Base-by-base conservation (phyloP, 2,329 filamentous ascomycete species). In the Fusarium nurragi region DNA sequence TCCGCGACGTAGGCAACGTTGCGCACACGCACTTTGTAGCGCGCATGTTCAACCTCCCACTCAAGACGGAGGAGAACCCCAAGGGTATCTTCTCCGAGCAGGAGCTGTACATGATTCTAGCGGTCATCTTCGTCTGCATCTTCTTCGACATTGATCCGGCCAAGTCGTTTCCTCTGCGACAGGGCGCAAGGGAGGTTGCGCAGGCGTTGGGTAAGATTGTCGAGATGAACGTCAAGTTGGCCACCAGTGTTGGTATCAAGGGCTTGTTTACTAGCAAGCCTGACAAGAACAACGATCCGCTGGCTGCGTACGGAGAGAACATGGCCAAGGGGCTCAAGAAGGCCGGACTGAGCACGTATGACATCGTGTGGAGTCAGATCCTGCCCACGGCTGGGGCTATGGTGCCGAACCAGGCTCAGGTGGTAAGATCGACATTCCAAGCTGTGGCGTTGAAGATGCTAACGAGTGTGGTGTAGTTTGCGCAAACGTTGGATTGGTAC, bases 401-500 rank as follows among this genome's bases (percentile, higher is more conserved):
- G 75, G 87, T 91, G 9, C 88, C 91, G 2, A 91, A 87, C 69
- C 89, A 93, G 73, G 88, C 86, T 3, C 86, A 91, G 71, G 81
- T 90, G 69, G 84, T 88, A 76, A 76, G 83, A 79, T 13, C 6
- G 28, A 8, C 1, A 37, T 14, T 25, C 16, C 8, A 34, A 21
- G 40, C 28, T 19, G 13, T 9, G 14, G 26, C 18, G 34, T 26
- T 4, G 6, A 18, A 6, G 5, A 9, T 64, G n/a, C 68, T 75
- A 40, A 77, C 53, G 21, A 12, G 23, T 5, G 16, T 60, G 11
- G 23, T 11, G 2, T 60, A 88, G 82, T 92, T 93, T 72, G 86
- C 89, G 2, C 89, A 91, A 77, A 83, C 90, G 3, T 80, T 93
- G 18, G 90, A 93, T 73, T 93, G 86, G 77, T 93, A 90, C 72